Conservation (phyloP, 495 filamentous ascomycete genomes). For the Aspergillus hancockii region DNA sequence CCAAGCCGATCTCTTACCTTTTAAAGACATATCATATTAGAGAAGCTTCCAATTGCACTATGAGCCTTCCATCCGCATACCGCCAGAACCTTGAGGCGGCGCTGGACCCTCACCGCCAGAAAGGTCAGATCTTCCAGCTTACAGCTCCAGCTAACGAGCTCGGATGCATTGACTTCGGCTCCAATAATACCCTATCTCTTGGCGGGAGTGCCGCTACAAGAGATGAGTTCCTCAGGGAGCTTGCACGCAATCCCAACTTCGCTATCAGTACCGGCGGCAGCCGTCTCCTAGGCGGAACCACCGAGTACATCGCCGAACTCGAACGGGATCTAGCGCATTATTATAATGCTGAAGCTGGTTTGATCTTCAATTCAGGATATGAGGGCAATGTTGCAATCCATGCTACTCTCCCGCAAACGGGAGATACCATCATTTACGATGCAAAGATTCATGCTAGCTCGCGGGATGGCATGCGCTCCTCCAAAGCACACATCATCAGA, state of each 20-base stretch:
- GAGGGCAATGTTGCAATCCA: constrained; percentile 8
- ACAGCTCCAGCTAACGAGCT: not conserved
- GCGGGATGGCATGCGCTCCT: constrained; percentile 3
- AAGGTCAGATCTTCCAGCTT: constrained; percentile 1
- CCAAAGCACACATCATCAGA: not conserved
- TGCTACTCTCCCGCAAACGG: not conserved
- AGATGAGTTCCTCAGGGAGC: not conserved
- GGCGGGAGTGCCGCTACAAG: not conserved
- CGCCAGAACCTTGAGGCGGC: not conserved
- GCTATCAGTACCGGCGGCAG: not conserved
- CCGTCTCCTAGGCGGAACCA: constrained; percentile 6
- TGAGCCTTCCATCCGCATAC: not conserved
- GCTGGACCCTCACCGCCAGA: not conserved
- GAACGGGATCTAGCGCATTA: not conserved
- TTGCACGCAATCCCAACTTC: not conserved
- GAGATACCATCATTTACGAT: constrained; percentile 5
- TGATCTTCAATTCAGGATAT: constrained; percentile 7
- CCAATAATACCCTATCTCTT: constrained; percentile 5
- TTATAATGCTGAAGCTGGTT: not conserved
- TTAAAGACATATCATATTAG: not conserved
- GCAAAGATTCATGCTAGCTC: constrained; percentile 7
- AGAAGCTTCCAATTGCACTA: not conserved
- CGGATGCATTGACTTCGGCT: constrained; percentile 3
- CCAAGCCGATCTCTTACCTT: not conserved
- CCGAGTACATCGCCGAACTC: not conserved